A percentile compares a stretch with the other conserved stretches of the same genome.
Conservation (phyloP, 192 early-diverging fungal species). For the Rhizoclosmatium globosum region DNA sequence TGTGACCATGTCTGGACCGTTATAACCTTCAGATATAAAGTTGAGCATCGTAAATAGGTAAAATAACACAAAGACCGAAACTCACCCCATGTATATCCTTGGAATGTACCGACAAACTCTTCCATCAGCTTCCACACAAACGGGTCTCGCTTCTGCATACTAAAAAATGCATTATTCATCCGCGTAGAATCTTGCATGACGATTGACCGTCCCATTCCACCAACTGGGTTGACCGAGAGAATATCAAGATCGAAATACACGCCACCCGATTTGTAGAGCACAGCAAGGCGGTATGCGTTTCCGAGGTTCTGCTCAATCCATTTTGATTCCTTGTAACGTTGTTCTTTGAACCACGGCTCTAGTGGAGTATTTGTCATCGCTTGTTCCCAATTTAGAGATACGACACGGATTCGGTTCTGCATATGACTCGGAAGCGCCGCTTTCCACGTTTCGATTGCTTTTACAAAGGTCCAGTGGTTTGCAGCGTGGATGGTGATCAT, state of each 20-base stretch:
- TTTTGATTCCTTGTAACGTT: constrained; percentile 21
- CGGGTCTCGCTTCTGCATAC: constrained; percentile 38
- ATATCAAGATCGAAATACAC: constrained; percentile 52
- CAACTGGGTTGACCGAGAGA: constrained; percentile 44
- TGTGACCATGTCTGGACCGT: constrained; percentile 31
- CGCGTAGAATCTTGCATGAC: constrained; percentile 28
- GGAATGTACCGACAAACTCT: constrained; percentile 44
- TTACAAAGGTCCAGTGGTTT: constrained; percentile 36
- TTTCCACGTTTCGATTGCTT: constrained; percentile 31
- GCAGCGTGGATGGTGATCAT: constrained; percentile 34
- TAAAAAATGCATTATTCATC: constrained; percentile 47
- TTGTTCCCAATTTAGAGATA: constrained; percentile 19
- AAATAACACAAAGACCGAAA: neutral
- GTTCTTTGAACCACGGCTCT: constrained; percentile 35
- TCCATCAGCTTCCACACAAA: constrained; percentile 51
- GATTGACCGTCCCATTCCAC: constrained; percentile 32
- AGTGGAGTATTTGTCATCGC: constrained; percentile 43
- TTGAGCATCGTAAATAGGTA: constrained; percentile 9
- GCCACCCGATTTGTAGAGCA: constrained; percentile 42
- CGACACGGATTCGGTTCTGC: constrained; percentile 2
- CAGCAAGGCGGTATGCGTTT: constrained; percentile 44
- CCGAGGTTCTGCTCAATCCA: constrained; percentile 52
- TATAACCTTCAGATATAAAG: constrained; percentile 19
- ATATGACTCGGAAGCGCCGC: neutral
- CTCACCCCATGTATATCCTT: constrained; percentile 43